A percentile compares a stretch with the other conserved stretches of the same genome.
These are phyloP conservation scores for sunflower (Helianthus annuus) DNA, from an alignment of 129 eudicot species.

Conservation along the genomic window DNA sequence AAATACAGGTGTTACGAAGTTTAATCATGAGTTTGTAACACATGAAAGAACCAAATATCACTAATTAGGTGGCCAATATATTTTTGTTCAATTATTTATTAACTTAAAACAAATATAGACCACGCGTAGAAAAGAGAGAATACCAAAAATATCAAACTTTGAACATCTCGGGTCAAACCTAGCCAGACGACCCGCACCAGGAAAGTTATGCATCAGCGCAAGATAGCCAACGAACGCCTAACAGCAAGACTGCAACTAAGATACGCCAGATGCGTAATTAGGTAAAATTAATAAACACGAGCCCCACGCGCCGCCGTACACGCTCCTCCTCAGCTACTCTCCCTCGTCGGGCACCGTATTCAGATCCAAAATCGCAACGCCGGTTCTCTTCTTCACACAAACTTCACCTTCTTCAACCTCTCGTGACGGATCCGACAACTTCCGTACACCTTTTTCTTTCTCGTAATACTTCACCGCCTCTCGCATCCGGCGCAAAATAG, in stretches of 20 bases:
- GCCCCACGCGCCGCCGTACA: conserved; percentile 31
- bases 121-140: not conserved
- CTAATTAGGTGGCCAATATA: not conserved
- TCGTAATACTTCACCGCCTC: conserved; percentile 46
- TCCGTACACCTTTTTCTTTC: conserved; percentile 22
- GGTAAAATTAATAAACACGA: not conserved
- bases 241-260: not conserved
- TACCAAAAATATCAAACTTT: not conserved
- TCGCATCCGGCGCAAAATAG: conserved; percentile 53
- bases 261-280: conserved; percentile 7
- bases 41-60: not conserved
- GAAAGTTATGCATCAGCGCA: conserved; percentile 26
- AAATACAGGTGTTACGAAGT: no score
- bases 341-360: conserved; percentile 30
- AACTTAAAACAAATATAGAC: not conserved
- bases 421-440: conserved; percentile 21
- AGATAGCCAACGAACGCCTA: conserved; percentile 14
- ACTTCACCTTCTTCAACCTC: conserved; percentile 16
- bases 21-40: no score
- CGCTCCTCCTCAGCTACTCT: conserved; percentile 20
- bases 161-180: conserved; percentile 18
- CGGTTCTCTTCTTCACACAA: conserved; percentile 7
- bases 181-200: conserved; percentile 10
- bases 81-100: not conserved
- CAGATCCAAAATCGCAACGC: not conserved